Percentiles rank a stretch among this genome's conserved stretches.
Conservation (phyloP, 305 asterid species). For the Vinca major region DNA sequence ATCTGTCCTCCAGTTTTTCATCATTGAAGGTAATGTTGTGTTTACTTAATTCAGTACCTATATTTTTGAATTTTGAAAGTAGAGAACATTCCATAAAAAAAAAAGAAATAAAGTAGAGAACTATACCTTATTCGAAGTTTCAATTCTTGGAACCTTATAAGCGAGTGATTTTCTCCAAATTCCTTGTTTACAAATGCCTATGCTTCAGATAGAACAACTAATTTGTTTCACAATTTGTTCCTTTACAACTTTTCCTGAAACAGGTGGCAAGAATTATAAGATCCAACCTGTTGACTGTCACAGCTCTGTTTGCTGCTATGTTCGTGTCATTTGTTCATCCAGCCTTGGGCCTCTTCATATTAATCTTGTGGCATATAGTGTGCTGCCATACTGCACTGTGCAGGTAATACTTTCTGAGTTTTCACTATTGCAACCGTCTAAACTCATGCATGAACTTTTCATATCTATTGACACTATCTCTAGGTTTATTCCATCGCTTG, state of each 20-base stretch:
- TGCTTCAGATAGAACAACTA: no score
- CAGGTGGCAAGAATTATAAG: slow-evolving; percentile 66
- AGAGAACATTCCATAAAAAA: neutral
- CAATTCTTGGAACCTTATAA: neutral
- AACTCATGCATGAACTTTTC: neutral
- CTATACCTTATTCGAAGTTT: neutral
- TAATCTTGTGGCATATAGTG: slow-evolving; percentile 62
- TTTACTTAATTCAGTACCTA: neutral
- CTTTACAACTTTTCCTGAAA: slow-evolving; percentile 17
- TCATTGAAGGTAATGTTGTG: slow-evolving; percentile 57
- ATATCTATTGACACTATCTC: neutral
- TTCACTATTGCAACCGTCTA: neutral
- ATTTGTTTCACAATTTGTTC: neutral
- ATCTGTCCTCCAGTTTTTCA: slow-evolving; percentile 40
- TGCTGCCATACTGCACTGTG: slow-evolving; percentile 67
- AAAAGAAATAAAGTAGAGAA: no score
- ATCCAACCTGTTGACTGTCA: slow-evolving; percentile 47
- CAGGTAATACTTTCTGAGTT: slow-evolving; percentile 39
- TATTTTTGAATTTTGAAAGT: neutral
- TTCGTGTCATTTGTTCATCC: slow-evolving; percentile 66
- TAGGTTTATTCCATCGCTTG: neutral
- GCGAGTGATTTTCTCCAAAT: neutral
- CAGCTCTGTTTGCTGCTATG: slow-evolving; percentile 46
- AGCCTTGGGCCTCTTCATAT: slow-evolving; percentile 69
- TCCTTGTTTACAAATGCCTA: no score